Base-by-base conservation (phyloP, 163 green algal genomes). In the Chlamydomonas reinhardtii region DNA sequence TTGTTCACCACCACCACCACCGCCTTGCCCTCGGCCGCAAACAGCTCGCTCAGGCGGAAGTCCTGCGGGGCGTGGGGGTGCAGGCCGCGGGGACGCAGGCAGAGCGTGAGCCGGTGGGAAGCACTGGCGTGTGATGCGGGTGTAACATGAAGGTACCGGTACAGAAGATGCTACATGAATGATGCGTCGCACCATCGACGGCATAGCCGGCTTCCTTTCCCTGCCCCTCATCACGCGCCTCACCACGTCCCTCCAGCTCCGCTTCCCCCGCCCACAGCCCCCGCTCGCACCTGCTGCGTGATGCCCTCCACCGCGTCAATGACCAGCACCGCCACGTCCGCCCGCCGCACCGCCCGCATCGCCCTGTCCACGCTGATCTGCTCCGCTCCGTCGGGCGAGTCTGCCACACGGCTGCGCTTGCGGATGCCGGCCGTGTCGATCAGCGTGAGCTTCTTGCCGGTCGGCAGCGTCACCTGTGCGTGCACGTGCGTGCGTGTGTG, bases 381-480 rank as follows among this genome's bases (percentile, higher is more conserved):
- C 93, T 99, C 98, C 2, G 96, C 92, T 37, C 94, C 94, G 91
- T 98, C 97, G 56, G 94, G 95, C 39, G 88, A 92, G 43, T 82
- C 86, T 14, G 83, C 86, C 37, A 92, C 85, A 35, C 88, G 89
- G 8, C 92, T 90, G 25, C 96, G 91, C 87, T 96, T 96, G 76
- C 98, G 93, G 76, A 99, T 98, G 74, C 98, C 98, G 15, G 98
- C 98, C 24, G 97, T 99, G 95, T 99, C 98, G 48, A 99, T 97
- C 24, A 99, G 93, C 84, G 85, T 97, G 56, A 98, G 94, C 72
- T 83, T 82, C 61, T 93, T 76, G 15, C 97, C 96, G 75, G 95
- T 91, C 11, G 93, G 90, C 39, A 94, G 76, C 20, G 89, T 93
- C 39, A 48, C 39, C 39, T 48, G 39, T 8, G 39, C 5, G n/a